Percentiles rank a stretch among this genome's conserved stretches.
phyloP scores from a whole-genome alignment of 1,284 basidiomycete species.

The Cutaneotrichosporon cavernicola region DNA sequence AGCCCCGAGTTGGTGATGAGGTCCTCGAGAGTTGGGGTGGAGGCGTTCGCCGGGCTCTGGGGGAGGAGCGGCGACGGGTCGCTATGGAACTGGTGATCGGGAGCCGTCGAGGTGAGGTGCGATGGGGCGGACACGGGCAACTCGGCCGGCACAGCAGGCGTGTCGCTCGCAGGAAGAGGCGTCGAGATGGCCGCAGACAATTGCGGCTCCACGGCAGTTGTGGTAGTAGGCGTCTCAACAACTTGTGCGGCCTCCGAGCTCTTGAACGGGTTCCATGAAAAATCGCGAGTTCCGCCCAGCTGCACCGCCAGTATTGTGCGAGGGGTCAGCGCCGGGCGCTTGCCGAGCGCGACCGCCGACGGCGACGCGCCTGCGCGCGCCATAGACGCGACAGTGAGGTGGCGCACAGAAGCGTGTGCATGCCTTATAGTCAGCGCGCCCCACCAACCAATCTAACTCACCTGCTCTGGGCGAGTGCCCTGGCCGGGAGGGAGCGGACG shows the following conservation, averaged over 20 bases:
- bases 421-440: conserved; percentile 15
- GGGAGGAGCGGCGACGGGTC: conserved; percentile 38
- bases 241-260: conserved; percentile 5
- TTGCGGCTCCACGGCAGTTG: too few relatives aligned
- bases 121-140: conserved; percentile 14
- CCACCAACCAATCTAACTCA: neutral
- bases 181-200: conserved; percentile 8
- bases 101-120: conserved; percentile 25
- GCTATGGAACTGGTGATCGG: conserved; percentile 24
- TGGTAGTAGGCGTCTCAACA: conserved; percentile 13
- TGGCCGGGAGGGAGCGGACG: conserved; percentile 20
- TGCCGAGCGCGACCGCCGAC: conserved; percentile 39
- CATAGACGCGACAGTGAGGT: conserved; percentile 25
- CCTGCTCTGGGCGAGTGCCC: conserved; percentile 23
- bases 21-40: conserved; percentile 44
- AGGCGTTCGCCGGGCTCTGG: conserved; percentile 38
- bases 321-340: conserved; percentile 30
- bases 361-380: conserved; percentile 29
- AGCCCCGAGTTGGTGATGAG: conserved; percentile 44
- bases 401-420: conserved; percentile 21
- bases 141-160: conserved; percentile 16
- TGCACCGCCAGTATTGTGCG: neutral
- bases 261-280: conserved; percentile 38
- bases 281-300: conserved; percentile 17
- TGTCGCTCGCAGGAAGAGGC: conserved; percentile 19